Evolutionary conservation across 169 alveolate species (phyloP), one percentile per base, ranked within the genome.

Genomic region (Sarcocystis neurona): DNA sequence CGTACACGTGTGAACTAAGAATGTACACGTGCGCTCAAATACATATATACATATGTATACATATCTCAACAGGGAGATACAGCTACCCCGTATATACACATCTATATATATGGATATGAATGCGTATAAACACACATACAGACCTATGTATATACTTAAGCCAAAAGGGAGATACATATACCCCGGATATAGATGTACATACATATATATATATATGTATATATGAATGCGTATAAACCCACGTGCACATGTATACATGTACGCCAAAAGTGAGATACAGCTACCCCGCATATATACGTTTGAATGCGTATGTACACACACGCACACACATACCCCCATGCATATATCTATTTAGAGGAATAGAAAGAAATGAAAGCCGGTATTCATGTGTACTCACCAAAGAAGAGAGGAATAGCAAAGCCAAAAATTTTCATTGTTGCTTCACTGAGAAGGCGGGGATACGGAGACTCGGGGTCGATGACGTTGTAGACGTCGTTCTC

Each of bases 401-500:
- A 79, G 87, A 44, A 79, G 44, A 48, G 47, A 8, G 87, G 87
- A 6, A 43, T 34, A 0, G 87, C 48, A 23, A 79, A 79, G 48
- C 87, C 87, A 56, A 82, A 82, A 63, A 82, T 1, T 43, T 23
- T 34, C 88, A 82, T 82, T 32, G 88, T 82, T 66, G 41, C 34
- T 32, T 66, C 78, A 12, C 78, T 50, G 47, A 82, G 44, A 4
- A 27, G 12, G 27, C 6, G 18, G 27, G 70, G 23, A 6, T 41
- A 23, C 34, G 70, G 70, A 15, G 66, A 15, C 50, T 30, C 27
- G n/a, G 8, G 39, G 8, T 6, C 27, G 44, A 32, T 32, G 23
- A 34, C 88, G 15, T 39, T 60, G 63, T 82, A 82, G 79, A 82
- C 30, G n/a, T 82, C 89, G 84, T 68, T 63, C 84, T 68, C 89